These are phyloP conservation scores for Clonostachys solani DNA, from an alignment of 2,329 filamentous ascomycete genomes.

Conservation along the genomic window DNA sequence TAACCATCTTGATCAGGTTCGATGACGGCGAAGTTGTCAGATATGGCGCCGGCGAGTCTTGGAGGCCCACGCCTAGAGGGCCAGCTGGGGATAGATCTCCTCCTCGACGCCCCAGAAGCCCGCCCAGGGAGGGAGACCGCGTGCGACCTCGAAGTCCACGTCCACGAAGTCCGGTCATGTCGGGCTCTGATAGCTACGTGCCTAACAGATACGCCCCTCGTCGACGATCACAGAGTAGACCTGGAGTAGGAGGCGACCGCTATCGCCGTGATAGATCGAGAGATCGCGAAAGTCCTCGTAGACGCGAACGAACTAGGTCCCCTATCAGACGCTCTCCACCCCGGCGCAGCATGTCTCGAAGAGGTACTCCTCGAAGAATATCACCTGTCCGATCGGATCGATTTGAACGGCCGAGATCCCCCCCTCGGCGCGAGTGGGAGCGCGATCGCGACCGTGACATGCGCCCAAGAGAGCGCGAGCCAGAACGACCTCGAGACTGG, in stretches of 20 bases:
- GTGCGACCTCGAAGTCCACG: conserved; percentile 25
- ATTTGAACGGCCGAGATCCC: conserved; percentile 31
- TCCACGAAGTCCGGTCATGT: conserved; percentile 29
- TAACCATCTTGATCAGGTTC: conserved; percentile 33
- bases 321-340: conserved; percentile 20
- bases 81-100: conserved; percentile 13
- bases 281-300: conserved; percentile 29
- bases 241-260: conserved; percentile 22
- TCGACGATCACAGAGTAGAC: conserved; percentile 31
- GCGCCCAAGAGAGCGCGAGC: conserved; percentile 16
- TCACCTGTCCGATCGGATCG: conserved; percentile 28
- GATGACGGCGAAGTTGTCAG: conserved; percentile 59
- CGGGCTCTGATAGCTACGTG: conserved; percentile 39
- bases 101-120: conserved; percentile 5
- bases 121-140: conserved; percentile 12
- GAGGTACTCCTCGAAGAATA: conserved; percentile 4
- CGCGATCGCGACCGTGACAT: conserved; percentile 22
- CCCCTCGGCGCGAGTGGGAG: conserved; percentile 28
- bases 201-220: conserved; percentile 36
- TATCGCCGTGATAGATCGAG: conserved; percentile 36
- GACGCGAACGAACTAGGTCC: conserved; percentile 28
- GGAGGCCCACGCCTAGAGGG: conserved; percentile 50
- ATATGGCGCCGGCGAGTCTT: conserved; percentile 59
- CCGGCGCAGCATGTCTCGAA: conserved; percentile 29
- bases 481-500: conserved; percentile 20